Evolutionary conservation across 116 monocot genomes (phyloP), one percentile per base, ranked within the genome.

Genomic region (Zostera marina): DNA sequence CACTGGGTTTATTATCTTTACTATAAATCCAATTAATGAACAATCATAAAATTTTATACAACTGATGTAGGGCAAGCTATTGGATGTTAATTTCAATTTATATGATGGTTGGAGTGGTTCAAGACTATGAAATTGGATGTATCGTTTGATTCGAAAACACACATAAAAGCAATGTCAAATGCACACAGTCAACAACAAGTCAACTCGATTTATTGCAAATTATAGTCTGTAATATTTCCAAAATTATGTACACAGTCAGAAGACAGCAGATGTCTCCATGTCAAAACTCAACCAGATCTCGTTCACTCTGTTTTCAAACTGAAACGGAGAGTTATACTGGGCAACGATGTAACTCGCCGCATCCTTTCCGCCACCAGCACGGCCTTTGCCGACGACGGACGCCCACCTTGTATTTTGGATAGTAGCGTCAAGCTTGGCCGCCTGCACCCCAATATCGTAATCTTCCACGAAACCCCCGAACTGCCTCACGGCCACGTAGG

Each of bases 291-390:
- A 62, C 93, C 88, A 93, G 23, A 93, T 81, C 81, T 93, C 93
- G 63, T 93, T 93, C 54, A 93, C 88, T 64, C 93, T 81, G 11
- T 62, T 73, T 12, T 70, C 66, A 59, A 74, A 88, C 68, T 93
- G 88, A 16, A 93, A 88, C 5, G 93, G 93, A n/a, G 93, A 88
- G 62, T 93, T 88, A 48, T 93, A 88, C 74, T 84, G 84, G 0
- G 93, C 88, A 4, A 93, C 93, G 0, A 66, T 77, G 42, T 93
- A 93, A 0, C 44, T 60, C 11, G 75, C 63, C 0, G 76, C 72
- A 53, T 87, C 74, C 53, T 87, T 72, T 0, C 24, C 63, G 47
- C 52, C 45, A 51, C 24, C 63, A 45, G 56, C 45, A 51, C 69
- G 62, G 42, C 73, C 73, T 22, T 77, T 64, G 22, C 68, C 63